A percentile compares a stretch with the other conserved stretches of the same genome.
These are phyloP conservation scores for Chimonanthus praecox DNA, from an alignment of 164 flowering plant species.

Conservation along the genomic window DNA sequence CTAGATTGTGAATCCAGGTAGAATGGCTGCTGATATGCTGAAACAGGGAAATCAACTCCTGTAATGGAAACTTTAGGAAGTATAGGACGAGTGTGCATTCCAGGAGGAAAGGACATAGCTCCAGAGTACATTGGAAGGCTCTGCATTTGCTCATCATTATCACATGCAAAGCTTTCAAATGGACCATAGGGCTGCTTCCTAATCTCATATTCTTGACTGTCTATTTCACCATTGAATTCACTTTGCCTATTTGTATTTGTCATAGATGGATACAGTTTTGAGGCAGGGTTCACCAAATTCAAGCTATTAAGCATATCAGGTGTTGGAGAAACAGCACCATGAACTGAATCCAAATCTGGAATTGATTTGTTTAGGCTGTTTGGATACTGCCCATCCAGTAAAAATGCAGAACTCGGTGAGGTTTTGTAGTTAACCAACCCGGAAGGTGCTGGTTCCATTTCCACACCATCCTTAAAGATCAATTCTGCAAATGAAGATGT, in stretches of 20 bases:
- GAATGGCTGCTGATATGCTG: conserved; percentile 38
- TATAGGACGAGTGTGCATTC: conserved; percentile 25
- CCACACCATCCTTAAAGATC: conserved; percentile 22
- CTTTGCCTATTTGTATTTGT: conserved; percentile 9
- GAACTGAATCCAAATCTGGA: conserved; percentile 10
- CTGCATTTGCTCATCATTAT: background rate
- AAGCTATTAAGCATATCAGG: conserved; percentile 18
- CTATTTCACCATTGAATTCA: conserved; percentile 13
- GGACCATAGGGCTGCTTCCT: background rate
- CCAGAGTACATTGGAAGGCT: conserved; percentile 3
- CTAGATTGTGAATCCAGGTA: conserved; percentile 29
- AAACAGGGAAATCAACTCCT: conserved; percentile 28
- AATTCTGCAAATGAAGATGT: conserved; percentile 43
- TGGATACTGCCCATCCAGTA: conserved; percentile 20
- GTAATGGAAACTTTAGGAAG: conserved; percentile 25
- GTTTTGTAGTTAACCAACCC: conserved; percentile 14
- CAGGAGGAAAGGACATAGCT: conserved; percentile 23
- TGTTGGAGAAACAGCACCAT: conserved; percentile 12
- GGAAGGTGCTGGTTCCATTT: conserved; percentile 12
- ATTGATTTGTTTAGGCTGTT: conserved; percentile 20
- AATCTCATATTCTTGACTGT: background rate
- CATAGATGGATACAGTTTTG: conserved; percentile 7
- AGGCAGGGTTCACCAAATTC: conserved; percentile 13
- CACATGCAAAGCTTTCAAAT: background rate
- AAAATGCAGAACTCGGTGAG: conserved; percentile 14